A percentile compares a stretch with the other conserved stretches of the same genome.
Conservation (phyloP, 768 basidiomycete genomes). For the Rhodotorula babjevae region DNA sequence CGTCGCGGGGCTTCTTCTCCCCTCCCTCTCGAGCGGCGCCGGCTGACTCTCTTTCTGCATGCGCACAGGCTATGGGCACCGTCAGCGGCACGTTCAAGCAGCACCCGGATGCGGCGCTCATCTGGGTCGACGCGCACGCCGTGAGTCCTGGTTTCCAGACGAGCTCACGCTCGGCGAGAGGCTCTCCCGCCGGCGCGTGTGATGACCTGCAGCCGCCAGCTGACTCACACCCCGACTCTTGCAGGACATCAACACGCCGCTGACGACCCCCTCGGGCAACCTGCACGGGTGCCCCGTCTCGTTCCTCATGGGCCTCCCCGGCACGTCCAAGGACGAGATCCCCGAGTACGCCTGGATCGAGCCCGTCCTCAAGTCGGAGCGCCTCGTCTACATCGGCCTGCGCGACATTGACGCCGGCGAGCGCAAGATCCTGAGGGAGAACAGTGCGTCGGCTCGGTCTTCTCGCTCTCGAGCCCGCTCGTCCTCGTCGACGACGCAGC, state of each 20-base stretch:
- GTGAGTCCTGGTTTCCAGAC: constrained; percentile 1
- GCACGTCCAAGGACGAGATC: constrained; percentile 46
- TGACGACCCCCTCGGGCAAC: constrained; percentile 76
- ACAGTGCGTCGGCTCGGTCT: constrained; percentile 46
- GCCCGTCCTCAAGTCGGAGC: constrained; percentile 63
- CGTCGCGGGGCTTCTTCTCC: constrained; percentile 36
- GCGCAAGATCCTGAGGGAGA: constrained; percentile 73
- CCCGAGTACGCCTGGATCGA: constrained; percentile 50
- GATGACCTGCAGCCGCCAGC: not conserved
- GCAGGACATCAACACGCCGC: constrained; percentile 80
- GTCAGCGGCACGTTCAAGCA: constrained; percentile 74
- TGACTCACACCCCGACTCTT: no score
- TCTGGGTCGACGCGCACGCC: constrained; percentile 87
- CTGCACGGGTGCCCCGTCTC: constrained; percentile 98
- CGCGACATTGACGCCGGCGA: constrained; percentile 87
- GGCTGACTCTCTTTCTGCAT: no score
- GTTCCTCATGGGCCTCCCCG: constrained; percentile 66
- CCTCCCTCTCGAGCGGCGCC: constrained; percentile 5
- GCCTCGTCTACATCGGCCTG: constrained; percentile 92
- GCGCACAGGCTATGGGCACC: constrained; percentile 75
- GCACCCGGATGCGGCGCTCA: constrained; percentile 61
- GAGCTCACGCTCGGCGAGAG: not conserved
- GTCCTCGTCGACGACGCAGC: not conserved
- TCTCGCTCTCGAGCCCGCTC: no score
- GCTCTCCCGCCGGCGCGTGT: not conserved